These are phyloP conservation scores for Russula virescens DNA, from an alignment of 768 basidiomycete species.

Conservation along the genomic window DNA sequence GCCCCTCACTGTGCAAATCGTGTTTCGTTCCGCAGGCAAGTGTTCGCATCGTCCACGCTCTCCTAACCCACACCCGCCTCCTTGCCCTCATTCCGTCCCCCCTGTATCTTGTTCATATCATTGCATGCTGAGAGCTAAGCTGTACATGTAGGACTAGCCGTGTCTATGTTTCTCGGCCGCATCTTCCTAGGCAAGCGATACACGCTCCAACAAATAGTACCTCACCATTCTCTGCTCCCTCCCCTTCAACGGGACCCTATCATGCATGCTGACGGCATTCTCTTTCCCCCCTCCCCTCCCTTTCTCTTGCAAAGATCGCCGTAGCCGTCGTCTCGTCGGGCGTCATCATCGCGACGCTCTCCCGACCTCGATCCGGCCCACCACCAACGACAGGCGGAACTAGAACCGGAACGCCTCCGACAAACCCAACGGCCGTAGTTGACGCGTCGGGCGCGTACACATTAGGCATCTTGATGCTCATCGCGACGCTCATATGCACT, in stretches of 20 bases:
- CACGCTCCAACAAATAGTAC: constrained; percentile 4
- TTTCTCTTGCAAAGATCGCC: constrained; percentile 40
- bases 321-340: constrained; percentile 65
- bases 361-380: constrained; percentile 43
- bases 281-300: background rate
- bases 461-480: constrained; percentile 64
- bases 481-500: constrained; percentile 58
- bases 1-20: constrained; percentile 73
- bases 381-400: constrained; percentile 17
- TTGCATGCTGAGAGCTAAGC: background rate
- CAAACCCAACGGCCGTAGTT: background rate
- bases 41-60: background rate
- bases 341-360: constrained; percentile 67
- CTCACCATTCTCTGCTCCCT: background rate
- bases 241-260: background rate
- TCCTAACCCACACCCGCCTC: too few species aligned
- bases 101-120: too few species aligned
- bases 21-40: constrained; percentile 78
- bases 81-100: background rate
- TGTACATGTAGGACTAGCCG: constrained; percentile 16
- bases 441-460: constrained; percentile 39
- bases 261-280: constrained; percentile 1
- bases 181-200: constrained; percentile 22
- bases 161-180: constrained; percentile 24
- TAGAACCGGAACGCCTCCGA: background rate